phyloP scores from a whole-genome alignment of 1,284 basidiomycete genomes.

The Coniferiporia weirii region DNA sequence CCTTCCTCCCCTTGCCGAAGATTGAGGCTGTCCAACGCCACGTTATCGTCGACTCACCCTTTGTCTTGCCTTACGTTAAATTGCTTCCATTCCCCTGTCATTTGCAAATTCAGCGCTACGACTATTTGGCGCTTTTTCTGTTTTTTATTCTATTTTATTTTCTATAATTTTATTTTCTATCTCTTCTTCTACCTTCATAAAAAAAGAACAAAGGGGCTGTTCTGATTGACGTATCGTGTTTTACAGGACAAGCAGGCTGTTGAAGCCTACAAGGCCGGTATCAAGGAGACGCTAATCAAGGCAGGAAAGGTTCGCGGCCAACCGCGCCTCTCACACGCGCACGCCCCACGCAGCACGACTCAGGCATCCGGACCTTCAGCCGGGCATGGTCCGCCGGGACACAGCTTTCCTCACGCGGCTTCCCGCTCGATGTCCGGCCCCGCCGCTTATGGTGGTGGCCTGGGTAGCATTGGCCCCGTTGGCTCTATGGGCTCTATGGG shows the following conservation, averaged over 20 bases:
- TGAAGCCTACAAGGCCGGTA: slow-evolving; percentile 74
- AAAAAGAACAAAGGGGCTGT: neutral
- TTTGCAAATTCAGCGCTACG: no score
- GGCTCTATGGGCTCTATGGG: neutral
- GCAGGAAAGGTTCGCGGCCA: slow-evolving; percentile 76
- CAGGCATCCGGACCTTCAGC: slow-evolving; percentile 4
- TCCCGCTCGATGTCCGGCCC: slow-evolving; percentile 9
- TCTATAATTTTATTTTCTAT: neutral
- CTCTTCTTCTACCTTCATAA: neutral
- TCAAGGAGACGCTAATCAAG: slow-evolving; percentile 71
- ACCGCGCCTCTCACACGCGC: slow-evolving; percentile 47
- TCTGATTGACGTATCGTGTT: no score
- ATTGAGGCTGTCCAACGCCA: no score
- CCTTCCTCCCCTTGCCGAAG: neutral
- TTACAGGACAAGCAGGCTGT: slow-evolving; percentile 74
- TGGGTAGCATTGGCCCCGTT: neutral
- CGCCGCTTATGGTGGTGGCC: slow-evolving; percentile 10
- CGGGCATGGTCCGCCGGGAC: neutral
- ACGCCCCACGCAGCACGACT: slow-evolving; percentile 23
- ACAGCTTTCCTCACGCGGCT: neutral
- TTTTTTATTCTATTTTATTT: neutral
- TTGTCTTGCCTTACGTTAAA: no score
- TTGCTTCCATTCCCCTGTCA: no score
- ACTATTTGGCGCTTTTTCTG: neutral
- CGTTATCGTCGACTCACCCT: no score